Conservation (phyloP, 208 protist species). For the Trypanosoma brucei region DNA sequence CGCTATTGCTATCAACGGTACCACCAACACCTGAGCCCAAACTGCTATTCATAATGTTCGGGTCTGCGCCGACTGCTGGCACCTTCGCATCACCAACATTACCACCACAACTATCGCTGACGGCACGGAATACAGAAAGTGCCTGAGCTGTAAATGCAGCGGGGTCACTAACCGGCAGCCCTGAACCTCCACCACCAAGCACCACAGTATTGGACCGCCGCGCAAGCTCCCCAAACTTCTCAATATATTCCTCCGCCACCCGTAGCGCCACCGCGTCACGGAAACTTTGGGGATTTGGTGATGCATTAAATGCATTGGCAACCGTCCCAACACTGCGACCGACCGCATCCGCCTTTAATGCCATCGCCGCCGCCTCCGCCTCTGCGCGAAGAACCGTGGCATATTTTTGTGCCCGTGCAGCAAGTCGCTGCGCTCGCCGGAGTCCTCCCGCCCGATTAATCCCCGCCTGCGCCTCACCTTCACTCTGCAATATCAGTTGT, state of each 20-base stretch:
- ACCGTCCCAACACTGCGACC: conserved; percentile 64
- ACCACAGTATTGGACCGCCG: conserved; percentile 93
- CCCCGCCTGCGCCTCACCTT: conserved; percentile 84
- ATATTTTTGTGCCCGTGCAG: conserved; percentile 88
- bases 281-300: conserved; percentile 23
- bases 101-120: conserved; percentile 13
- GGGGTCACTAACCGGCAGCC: conserved; percentile 56
- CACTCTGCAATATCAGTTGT: conserved; percentile 92
- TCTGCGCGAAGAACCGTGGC: conserved; percentile 45
- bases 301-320: conserved; percentile 36
- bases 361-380: conserved; percentile 64
- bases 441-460: conserved; percentile 91
- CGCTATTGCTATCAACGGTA: neutral
- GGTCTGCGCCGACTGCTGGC: no score
- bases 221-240: conserved; percentile 88
- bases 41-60: neutral
- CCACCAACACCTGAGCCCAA: neutral
- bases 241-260: conserved; percentile 91
- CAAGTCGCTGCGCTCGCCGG: conserved; percentile 69
- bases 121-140: conserved; percentile 73
- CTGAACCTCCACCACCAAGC: conserved; percentile 74
- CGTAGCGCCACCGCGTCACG: conserved; percentile 77
- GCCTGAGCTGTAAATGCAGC: conserved; percentile 90
- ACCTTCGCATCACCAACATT: no score
- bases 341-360: conserved; percentile 49